These are phyloP conservation scores for Alternaria sp. DNA, from an alignment of 2,329 filamentous ascomycete genomes.

Conservation along the genomic window DNA sequence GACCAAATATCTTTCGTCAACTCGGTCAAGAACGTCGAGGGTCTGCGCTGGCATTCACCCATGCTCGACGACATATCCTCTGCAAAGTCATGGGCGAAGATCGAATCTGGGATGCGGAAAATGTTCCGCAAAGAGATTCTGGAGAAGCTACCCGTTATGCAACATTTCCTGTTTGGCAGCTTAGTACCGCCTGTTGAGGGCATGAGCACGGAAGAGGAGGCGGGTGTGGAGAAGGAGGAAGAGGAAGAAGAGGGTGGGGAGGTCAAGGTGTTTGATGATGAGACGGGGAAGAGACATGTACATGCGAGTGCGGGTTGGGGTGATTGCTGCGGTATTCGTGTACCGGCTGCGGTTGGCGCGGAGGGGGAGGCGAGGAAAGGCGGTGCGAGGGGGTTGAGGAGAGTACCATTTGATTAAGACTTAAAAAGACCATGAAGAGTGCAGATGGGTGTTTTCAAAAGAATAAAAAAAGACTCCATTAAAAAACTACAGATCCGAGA, in stretches of 20 bases:
- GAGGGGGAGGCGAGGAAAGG: constrained; percentile 86
- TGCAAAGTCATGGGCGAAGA: constrained; percentile 87
- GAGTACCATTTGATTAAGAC: constrained; percentile 78
- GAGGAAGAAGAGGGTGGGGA: constrained; percentile 54
- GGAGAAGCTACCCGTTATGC: constrained; percentile 94
- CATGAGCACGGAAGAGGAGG: constrained; percentile 72
- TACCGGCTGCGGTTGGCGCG: constrained; percentile 91
- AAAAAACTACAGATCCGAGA: too few relatives aligned
- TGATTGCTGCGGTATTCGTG: constrained; percentile 97
- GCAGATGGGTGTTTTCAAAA: background rate
- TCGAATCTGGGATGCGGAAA: constrained; percentile 91
- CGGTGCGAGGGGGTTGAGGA: constrained; percentile 65
- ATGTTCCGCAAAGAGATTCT: constrained; percentile 97
- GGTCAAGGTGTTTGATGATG: constrained; percentile 65
- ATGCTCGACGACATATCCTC: constrained; percentile 98
- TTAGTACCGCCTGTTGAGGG: constrained; percentile 79
- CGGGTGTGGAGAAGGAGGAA: constrained; percentile 52
- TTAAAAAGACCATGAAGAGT: background rate
- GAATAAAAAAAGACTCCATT: background rate
- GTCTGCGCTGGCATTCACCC: constrained; percentile 92
- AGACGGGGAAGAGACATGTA: constrained; percentile 71
- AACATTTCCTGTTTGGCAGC: constrained; percentile 94
- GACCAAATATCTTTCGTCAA: constrained; percentile 95
- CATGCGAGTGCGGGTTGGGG: constrained; percentile 78
- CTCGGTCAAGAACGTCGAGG: constrained; percentile 93